Evolutionary conservation across 805 yeast species (phyloP), one percentile per base, ranked within the genome.

Genomic region (Candida yuanshanica): DNA sequence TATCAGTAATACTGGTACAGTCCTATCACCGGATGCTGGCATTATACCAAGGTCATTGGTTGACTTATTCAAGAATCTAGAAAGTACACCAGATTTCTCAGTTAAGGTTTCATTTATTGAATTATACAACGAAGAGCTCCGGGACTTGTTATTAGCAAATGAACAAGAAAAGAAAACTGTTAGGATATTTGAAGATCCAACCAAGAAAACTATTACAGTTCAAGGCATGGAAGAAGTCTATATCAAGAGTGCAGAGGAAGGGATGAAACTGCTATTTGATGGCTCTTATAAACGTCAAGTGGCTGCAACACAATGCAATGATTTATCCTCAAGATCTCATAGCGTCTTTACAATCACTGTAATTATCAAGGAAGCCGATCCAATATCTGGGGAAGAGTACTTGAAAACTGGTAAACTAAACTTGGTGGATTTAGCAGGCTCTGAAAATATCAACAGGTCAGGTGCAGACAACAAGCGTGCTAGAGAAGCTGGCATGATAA

Each of bases 381-480:
- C 73, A 2, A 55, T 66, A 2, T 70, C 74, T 3, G 72, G 72
- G 5, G 76, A 74, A 52, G 79, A 75, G 46, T 65, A 63, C 38
- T 63, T 72, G 36, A 69, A 74, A 48, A 63, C 69, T 32, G 81
- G 88, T 6, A 87, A 86, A 54, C 72, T 87, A 58, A 87, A 89
- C 56, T 65, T 89, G 8, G 97, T 90, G n/a, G 97, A 89, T 63
- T 68, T 90, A 51, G 97, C 97, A 0, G 97, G 97, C 1, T 83
- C 95, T 18, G 97, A 89, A 56, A 88, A 88, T 57, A 81, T 89
- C 35, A 75, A 70, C 48, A 68, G 87, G 48, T 83, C 95, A 0
- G 97, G 97, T 2, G 95, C 96, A 0, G 75, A 77, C 20, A 80
- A 82, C 55, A 80, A 77, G 53, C 72, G 95, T 29, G 96, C 96